Percentiles rank a stretch among this genome's conserved stretches.
phyloP scores from a whole-genome alignment of 257 asterid species.

The Lantana camara region DNA sequence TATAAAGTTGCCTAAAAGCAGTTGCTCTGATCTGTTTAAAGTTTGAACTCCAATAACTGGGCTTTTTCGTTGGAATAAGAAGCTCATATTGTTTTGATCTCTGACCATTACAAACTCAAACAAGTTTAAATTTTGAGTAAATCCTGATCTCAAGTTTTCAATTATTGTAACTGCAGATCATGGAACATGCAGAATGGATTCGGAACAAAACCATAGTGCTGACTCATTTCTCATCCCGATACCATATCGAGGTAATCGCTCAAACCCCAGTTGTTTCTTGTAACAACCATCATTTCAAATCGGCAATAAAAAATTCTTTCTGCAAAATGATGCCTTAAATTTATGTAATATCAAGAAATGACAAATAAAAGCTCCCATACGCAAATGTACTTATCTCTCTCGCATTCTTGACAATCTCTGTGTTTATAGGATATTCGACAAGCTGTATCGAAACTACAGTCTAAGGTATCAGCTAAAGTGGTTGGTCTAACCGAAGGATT shows the following conservation, averaged over 20 bases:
- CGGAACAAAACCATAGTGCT: constrained; percentile 72
- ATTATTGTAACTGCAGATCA: constrained; percentile 55
- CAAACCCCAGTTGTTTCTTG: too few species aligned
- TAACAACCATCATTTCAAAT: too few species aligned
- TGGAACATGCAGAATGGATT: constrained; percentile 87
- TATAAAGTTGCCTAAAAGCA: background rate
- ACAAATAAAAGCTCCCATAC: too few species aligned
- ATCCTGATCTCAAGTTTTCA: background rate
- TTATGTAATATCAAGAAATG: too few species aligned
- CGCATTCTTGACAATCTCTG: background rate
- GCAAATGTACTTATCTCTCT: background rate
- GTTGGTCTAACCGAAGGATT: constrained; percentile 86
- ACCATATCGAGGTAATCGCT: constrained; percentile 73
- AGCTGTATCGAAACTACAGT: constrained; percentile 72
- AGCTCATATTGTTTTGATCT: constrained; percentile 9
- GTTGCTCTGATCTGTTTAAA: background rate
- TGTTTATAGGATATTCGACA: constrained; percentile 72
- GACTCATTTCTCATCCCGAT: constrained; percentile 95
- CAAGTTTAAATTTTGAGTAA: constrained; percentile 1
- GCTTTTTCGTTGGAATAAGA: constrained; percentile 9
- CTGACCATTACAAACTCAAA: constrained; percentile 3
- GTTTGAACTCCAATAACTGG: constrained; percentile 12
- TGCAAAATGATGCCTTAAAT: too few species aligned
- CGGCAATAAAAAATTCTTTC: too few species aligned
- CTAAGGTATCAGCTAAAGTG: constrained; percentile 80